Base-by-base conservation (phyloP, 2,329 filamentous ascomycete species). In the Ceratocystiopsis brevicomis region DNA sequence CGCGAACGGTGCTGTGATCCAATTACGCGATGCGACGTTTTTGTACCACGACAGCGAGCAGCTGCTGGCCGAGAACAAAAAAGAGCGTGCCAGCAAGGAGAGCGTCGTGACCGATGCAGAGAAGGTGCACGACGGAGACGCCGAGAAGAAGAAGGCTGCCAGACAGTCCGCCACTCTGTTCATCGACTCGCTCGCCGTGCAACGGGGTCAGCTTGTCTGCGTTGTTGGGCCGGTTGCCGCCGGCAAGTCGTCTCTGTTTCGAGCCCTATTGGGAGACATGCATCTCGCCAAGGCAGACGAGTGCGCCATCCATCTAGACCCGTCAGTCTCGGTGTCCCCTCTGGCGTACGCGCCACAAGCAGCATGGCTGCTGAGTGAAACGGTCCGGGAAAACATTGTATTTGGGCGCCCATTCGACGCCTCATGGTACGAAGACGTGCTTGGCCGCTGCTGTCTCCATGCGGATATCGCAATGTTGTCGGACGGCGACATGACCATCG, bases 361-460 rank as follows among this genome's bases (percentile, higher is more conserved):
- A 1, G 72, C 77, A 1, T 81, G 77, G 77, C 78, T 81, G 16
- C 76, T 81, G 51, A 81, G 81, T 48, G 64, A 74, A 0, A 71
- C 69, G 0, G 65, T 80, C 9, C 68, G 66, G 16, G 44, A 51
- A 13, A 54, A 54, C 38, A 53, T 54, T 39, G 35, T 49, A 3
- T 53, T 53, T 40, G 49, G 68, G 12, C 65, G 71, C 1, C 77
- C 81, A 58, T 59, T 81, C 15, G 71, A 74, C 50, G 70, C 84
- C 51, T 69, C 75, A 52, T 74, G 86, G 44, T 95, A 95, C 58
- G 75, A 77, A 49, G 71, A 82, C 42, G 87, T 94, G 34, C 74
- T 94, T 47, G 69, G 80, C 39, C 84, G 85, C 21, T 94, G 87
- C 59, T 86, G 84, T 3, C 65, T 95, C 39, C 78, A 90, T 56